Evolutionary conservation across 2,329 filamentous ascomycete species (phyloP), one percentile per base, ranked within the genome.

Genomic region (Penicillium sp.): DNA sequence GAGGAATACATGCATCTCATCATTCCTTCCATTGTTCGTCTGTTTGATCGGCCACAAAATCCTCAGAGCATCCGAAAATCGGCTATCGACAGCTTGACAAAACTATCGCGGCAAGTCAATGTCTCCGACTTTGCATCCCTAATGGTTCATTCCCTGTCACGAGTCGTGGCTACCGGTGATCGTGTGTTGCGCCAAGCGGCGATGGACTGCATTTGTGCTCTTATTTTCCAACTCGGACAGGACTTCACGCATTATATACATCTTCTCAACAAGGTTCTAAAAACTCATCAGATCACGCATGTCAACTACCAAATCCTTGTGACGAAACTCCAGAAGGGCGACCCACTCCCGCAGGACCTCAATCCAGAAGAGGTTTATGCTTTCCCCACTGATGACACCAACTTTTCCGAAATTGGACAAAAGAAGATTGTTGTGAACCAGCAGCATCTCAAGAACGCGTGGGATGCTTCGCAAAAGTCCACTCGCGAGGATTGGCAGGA

Each of bases 1-100:
- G 94, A 99, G 71, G 94, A 99, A 72, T 99, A 99, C 73, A 99
- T 99, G 94, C 94, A 99, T 71, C 81, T 99, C 50, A 97, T 99
- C 63, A 90, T 99, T 49, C 94, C 94, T 0, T 91, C 96, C 35
- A 91, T 99, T 67, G 92, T 99, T 9, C 87, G 89, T 42, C 89
- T 96, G 46, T 97, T 99, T 68, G 93, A 99, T 71, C 95, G 91
- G 68, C 84, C 88, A 31, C 87, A 88, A 11, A 90, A 95, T 60
- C 91, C 91, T 8, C 79, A 84, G 1, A 88, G 88, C 56, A 85
- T 97, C 45, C 84, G 91, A 50, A 95, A 91, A 73, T 86, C 87
- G 25, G 93, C 93, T 0, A 97, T 99, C 63, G 95, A 99, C 67
- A 96, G 91, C 0, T 87, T 99, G 57, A 93, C 91, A 22, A 93